Evolutionary conservation across 202 grass and related monocot species (phyloP).

Genomic region (Zizania palustris): DNA sequence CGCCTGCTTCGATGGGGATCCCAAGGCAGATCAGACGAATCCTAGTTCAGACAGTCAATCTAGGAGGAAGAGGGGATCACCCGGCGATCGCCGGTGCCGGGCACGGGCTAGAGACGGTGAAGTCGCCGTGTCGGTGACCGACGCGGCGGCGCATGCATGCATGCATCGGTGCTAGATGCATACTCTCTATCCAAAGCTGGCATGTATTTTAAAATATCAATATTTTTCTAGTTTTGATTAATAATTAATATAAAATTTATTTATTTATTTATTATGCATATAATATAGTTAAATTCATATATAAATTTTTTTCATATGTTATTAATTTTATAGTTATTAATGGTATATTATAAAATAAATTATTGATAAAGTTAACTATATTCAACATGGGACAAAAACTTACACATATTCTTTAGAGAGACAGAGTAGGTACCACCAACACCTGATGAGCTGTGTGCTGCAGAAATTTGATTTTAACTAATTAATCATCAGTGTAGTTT

Average conservation of each 20-base stretch:
- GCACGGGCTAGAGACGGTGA: constrained; percentile 35
- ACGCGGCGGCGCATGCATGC: constrained; percentile 22
- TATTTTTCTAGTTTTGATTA: too few relatives aligned
- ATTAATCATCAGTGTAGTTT: background rate
- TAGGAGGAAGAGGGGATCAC: background rate
- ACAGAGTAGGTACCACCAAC: constrained; percentile 14
- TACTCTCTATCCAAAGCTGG: too few relatives aligned
- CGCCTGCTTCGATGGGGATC: constrained; percentile 35
- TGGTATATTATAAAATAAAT: too few relatives aligned
- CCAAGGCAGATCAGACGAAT: constrained; percentile 18
- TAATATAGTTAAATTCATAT: too few relatives aligned
- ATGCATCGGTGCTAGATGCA: too few relatives aligned
- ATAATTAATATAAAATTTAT: too few relatives aligned
- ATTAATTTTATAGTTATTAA: too few relatives aligned
- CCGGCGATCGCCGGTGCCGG: constrained; percentile 22
- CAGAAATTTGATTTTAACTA: background rate
- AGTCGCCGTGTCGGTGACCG: constrained; percentile 62
- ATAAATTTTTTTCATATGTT: too few relatives aligned
- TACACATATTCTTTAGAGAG: too few relatives aligned
- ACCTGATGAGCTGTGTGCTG: constrained; percentile 40
- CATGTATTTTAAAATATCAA: too few relatives aligned
- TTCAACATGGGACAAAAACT: background rate
- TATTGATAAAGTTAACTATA: too few relatives aligned
- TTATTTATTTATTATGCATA: too few relatives aligned
- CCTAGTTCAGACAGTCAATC: background rate